Base-by-base conservation (phyloP, 495 filamentous ascomycete genomes). In the Penicilliopsis zonata region DNA sequence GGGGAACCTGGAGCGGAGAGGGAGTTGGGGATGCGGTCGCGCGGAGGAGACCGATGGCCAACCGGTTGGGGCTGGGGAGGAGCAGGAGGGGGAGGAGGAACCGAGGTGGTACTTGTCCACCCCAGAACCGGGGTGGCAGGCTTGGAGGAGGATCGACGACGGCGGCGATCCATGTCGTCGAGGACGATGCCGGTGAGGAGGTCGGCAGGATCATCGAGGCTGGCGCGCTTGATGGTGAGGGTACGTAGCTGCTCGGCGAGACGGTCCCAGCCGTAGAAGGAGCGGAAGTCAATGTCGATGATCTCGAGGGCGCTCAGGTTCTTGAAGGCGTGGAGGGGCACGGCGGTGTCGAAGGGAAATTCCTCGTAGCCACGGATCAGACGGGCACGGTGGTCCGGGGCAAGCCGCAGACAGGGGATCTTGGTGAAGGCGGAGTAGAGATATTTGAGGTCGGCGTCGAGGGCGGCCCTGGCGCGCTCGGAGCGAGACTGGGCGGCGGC, bases 391-490 rank as follows among this genome's bases (percentile, higher is more conserved):
- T 82, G 84, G 55, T 96, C 90, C 5, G 87, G 87, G 28, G 86
- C 75, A 30, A 98, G 63, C 35, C 79, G 76, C 26, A 98, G 64
- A 44, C 82, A 93, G 3, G 90, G 90, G 34, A 96, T 93, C 61
- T 98, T 98, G 47, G 90, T 98, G 55, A 96, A 96, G 35, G 90
- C 85, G 13, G 90, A 94, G 57, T 94, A 98, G 6, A 98, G 69
- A 52, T 98, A 96, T 54, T 86, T 94, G 29, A 93, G 58, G 48
- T 98, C 90, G 17, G 76, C 74, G 43, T 86, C 75, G 30, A 88
- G 52, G 17, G 83, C 82, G 18, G 80, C 77, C 47, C 90, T 87
- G 54, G 86, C 82, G 54, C 78, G 86, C 53, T 93, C 90, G 15
- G 73, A 77, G 46, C 84, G 85, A 44, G 82, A 74, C 21, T n/a